phyloP scores from a whole-genome alignment of 495 filamentous ascomycete species.

The Glarea lozoyensis region DNA sequence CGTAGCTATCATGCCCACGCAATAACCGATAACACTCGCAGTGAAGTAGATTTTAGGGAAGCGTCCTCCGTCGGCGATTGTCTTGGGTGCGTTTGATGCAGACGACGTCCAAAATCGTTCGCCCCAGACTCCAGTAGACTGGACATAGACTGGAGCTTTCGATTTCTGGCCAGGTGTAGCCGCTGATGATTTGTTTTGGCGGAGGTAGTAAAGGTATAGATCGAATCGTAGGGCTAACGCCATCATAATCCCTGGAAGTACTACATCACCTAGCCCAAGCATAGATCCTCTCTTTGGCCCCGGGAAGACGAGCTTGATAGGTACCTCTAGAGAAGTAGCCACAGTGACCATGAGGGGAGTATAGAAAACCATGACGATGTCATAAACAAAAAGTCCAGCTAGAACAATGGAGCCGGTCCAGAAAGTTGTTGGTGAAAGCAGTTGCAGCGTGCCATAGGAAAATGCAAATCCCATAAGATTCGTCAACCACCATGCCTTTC shows the following conservation, averaged over 20 bases:
- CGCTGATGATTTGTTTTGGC: constrained; percentile 28
- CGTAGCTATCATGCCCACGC: constrained; percentile 69
- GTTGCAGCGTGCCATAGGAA: constrained; percentile 69
- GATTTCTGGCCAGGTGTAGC: constrained; percentile 18
- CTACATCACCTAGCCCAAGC: constrained; percentile 86
- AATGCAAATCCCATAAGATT: constrained; percentile 84
- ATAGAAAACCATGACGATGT: constrained; percentile 96
- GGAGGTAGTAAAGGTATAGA: constrained; percentile 70
- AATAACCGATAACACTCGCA: constrained; percentile 68
- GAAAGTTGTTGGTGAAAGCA: constrained; percentile 89
- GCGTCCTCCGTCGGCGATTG: constrained; percentile 29
- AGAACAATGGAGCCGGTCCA: constrained; percentile 72
- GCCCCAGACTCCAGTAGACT: constrained; percentile 65
- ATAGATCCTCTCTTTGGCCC: constrained; percentile 45
- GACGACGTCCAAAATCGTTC: constrained; percentile 71
- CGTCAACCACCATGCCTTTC: constrained; percentile 70
- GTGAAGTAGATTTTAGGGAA: constrained; percentile 90
- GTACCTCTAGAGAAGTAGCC: constrained; percentile 80
- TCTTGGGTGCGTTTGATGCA: constrained; percentile 26
- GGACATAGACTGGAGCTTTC: constrained; percentile 41
- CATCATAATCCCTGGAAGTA: constrained; percentile 90
- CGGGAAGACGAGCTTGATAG: constrained; percentile 87
- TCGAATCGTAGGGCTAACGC: constrained; percentile 84
- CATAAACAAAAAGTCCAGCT: constrained; percentile 78
- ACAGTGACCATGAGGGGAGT: constrained; percentile 97